phyloP scores from a whole-genome alignment of 192 early-diverging fungal genomes.

The Rhizoclosmatium globosum region DNA sequence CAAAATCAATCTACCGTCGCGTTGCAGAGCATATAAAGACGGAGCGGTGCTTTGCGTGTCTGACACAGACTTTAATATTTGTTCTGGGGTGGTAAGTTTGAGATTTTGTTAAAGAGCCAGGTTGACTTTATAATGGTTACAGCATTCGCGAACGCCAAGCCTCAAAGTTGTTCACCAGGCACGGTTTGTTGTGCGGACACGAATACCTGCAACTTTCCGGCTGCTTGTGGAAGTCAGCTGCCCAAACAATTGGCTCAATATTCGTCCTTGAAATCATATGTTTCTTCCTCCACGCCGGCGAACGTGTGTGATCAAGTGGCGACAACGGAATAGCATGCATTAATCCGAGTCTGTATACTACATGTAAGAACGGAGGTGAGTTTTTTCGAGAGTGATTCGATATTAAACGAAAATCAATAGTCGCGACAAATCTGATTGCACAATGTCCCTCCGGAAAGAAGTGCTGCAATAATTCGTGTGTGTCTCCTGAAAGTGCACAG shows the following conservation, averaged over 20 bases:
- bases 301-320: conserved; percentile 29
- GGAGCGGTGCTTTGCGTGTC: conserved; percentile 8
- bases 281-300: not conserved
- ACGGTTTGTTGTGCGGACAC: conserved; percentile 39
- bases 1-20: not conserved
- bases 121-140: not conserved
- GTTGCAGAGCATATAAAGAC: conserved; percentile 2
- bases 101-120: not conserved
- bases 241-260: conserved; percentile 16
- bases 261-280: not conserved
- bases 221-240: conserved; percentile 17
- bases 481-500: conserved; percentile 4
- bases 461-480: conserved; percentile 33
- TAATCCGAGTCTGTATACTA: conserved; percentile 32
- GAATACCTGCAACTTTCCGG: conserved; percentile 19
- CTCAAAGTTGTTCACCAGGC: conserved; percentile 25
- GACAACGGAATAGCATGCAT: conserved; percentile 23
- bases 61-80: conserved; percentile 25
- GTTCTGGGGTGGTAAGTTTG: conserved; percentile 26
- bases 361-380: conserved; percentile 28
- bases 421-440: not conserved
- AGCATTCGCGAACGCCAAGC: conserved; percentile 1
- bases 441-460: conserved; percentile 25
- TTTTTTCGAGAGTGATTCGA: not conserved
- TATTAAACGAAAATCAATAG: not conserved